Evolutionary conservation across 2,329 filamentous ascomycete genomes (phyloP).

Genomic region (Sporothrix variecibatus): DNA sequence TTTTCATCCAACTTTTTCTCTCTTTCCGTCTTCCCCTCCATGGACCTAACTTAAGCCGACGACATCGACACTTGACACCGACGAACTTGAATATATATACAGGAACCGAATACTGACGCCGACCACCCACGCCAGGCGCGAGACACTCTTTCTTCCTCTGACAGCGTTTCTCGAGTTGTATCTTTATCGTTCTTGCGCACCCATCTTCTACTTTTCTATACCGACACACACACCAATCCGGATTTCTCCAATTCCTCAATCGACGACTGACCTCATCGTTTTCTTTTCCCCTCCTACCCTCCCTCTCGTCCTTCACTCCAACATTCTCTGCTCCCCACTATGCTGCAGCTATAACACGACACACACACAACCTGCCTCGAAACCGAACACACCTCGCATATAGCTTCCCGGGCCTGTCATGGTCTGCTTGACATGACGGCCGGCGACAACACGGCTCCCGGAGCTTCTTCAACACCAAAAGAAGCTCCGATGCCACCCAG

Average conservation of each 20-base stretch:
- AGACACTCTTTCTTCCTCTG: neutral
- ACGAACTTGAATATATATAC: neutral
- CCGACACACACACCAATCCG: neutral
- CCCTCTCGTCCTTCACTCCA: neutral
- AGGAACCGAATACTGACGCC: neutral
- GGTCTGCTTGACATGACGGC: constrained; percentile 27
- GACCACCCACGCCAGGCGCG: neutral
- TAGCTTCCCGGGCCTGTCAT: constrained; percentile 20
- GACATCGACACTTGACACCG: neutral
- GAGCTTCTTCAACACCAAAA: neutral
- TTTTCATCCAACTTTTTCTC: constrained; percentile 24
- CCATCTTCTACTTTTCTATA: neutral
- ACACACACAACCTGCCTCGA: neutral
- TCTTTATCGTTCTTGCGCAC: neutral
- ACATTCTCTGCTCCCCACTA: neutral
- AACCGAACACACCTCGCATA: neutral
- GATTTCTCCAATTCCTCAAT: constrained; percentile 6
- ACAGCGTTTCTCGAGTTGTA: neutral
- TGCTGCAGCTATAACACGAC: constrained; percentile 12
- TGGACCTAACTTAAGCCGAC: constrained; percentile 7
- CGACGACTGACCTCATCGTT: neutral
- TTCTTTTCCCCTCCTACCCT: neutral
- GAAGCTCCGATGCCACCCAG: neutral
- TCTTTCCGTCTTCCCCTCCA: constrained; percentile 14
- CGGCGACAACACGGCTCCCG: constrained; percentile 27